These are phyloP conservation scores for Claviceps sp. DNA, from an alignment of 2,329 filamentous ascomycete species.

Conservation along the genomic window DNA sequence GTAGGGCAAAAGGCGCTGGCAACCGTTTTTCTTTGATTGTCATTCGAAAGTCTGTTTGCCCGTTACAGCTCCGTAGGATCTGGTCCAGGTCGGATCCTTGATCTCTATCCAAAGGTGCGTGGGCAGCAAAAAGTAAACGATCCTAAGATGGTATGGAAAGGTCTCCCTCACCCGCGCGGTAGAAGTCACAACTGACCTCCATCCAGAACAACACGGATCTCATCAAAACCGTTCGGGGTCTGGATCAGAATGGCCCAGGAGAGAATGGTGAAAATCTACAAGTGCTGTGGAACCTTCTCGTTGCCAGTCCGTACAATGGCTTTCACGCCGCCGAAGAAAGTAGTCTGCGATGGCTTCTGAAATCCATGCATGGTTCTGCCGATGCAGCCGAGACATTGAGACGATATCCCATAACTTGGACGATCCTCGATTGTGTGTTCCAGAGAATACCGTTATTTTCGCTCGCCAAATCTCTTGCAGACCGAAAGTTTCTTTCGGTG, in stretches of 20 bases:
- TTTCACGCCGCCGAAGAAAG: conserved; percentile 44
- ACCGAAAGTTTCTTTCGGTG: conserved; percentile 53
- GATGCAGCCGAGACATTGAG: conserved; percentile 37
- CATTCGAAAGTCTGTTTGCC: neutral
- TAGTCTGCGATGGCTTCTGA: conserved; percentile 49
- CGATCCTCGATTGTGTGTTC: conserved; percentile 46
- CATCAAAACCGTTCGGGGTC: conserved; percentile 38
- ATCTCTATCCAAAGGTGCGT: neutral
- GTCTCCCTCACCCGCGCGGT: neutral
- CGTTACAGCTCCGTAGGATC: neutral
- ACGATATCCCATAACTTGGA: conserved; percentile 46
- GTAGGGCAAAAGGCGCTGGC: too few species aligned
- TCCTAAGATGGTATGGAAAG: conserved; percentile 2
- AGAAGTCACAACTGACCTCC: neutral
- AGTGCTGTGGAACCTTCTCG: conserved; percentile 35
- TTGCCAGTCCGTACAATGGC: conserved; percentile 24
- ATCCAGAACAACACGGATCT: conserved; percentile 24
- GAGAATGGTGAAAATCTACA: conserved; percentile 32
- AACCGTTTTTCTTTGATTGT: neutral
- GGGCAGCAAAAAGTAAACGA: neutral
- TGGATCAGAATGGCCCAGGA: conserved; percentile 38
- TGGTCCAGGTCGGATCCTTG: neutral
- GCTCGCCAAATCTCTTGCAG: conserved; percentile 56
- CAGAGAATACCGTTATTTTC: conserved; percentile 54
- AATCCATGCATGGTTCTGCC: conserved; percentile 39